Percentiles rank a stretch among this genome's conserved stretches.
These are phyloP conservation scores for Desmodesmus armatus DNA, from an alignment of 139 green algal genomes.

Conservation along the genomic window DNA sequence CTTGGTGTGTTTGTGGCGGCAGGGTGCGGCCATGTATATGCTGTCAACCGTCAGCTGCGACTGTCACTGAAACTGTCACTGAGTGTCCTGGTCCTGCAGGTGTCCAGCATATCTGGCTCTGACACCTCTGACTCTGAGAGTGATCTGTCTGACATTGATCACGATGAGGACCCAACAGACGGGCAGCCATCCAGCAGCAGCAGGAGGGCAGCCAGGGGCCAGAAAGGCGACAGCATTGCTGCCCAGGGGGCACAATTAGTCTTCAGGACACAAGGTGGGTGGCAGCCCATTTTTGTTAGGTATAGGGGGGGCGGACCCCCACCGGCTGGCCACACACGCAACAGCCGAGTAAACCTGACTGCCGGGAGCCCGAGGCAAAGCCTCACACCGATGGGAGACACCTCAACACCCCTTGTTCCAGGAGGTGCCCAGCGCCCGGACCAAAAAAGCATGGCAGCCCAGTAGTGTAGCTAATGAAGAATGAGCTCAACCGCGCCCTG, in stretches of 20 bases:
- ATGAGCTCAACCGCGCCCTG: too few relatives aligned
- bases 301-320: too few relatives aligned
- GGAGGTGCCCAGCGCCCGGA: too few relatives aligned
- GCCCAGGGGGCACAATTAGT: constrained; percentile 42
- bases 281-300: neutral
- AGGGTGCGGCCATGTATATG: too few relatives aligned
- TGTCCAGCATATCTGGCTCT: constrained; percentile 79
- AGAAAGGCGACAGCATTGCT: neutral
- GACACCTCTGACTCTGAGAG: constrained; percentile 41
- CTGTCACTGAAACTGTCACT: neutral
- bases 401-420: too few relatives aligned
- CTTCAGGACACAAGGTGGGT: constrained; percentile 50
- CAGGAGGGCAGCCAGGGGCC: neutral
- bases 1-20: too few relatives aligned
- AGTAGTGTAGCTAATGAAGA: too few relatives aligned
- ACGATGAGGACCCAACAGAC: constrained; percentile 57
- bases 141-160: constrained; percentile 43
- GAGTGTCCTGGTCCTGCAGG: constrained; percentile 47
- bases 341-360: too few relatives aligned
- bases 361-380: too few relatives aligned
- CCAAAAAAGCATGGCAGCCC: too few relatives aligned
- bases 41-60: neutral
- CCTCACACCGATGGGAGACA: neutral
- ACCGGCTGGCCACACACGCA: too few relatives aligned
- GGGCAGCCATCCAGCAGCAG: neutral